Evolutionary conservation across 257 asterid genomes (phyloP).

Genomic region (Penstemon eatonii): DNA sequence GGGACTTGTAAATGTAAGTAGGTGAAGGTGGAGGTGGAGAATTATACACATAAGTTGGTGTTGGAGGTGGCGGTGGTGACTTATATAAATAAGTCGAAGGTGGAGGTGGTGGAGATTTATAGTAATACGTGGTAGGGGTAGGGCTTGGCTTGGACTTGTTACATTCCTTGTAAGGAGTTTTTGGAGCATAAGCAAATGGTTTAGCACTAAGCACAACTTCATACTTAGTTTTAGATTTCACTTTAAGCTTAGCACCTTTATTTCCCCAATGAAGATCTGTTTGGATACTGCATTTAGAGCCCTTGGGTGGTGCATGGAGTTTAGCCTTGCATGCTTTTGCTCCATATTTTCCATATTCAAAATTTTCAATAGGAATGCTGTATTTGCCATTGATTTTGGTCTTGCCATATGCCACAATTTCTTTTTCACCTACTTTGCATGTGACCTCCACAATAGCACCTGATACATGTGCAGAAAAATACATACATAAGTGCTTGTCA

Average conservation of each 20-base stretch:
- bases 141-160: slow-evolving; percentile 49
- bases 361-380: slow-evolving; percentile 51
- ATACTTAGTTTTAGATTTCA: slow-evolving; percentile 59
- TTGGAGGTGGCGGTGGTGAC: slow-evolving; percentile 35
- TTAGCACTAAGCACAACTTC: slow-evolving; percentile 69
- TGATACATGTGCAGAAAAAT: slow-evolving; percentile 19
- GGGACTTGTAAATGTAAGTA: slow-evolving; percentile 27
- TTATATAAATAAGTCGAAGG: background rate
- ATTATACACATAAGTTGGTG: slow-evolving; percentile 10
- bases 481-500: background rate
- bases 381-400: slow-evolving; percentile 76
- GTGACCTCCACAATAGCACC: slow-evolving; percentile 78
- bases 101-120: slow-evolving; percentile 43
- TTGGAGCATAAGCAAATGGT: slow-evolving; percentile 72
- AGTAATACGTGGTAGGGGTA: slow-evolving; percentile 23
- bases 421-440: slow-evolving; percentile 56
- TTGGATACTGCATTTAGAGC: slow-evolving; percentile 57
- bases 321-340: slow-evolving; percentile 69
- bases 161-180: slow-evolving; percentile 53
- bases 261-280: slow-evolving; percentile 56
- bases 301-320: slow-evolving; percentile 66
- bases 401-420: slow-evolving; percentile 60
- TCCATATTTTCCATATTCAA: slow-evolving; percentile 57
- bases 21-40: slow-evolving; percentile 29
- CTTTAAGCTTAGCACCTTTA: slow-evolving; percentile 53